These are phyloP conservation scores for Gaeumannomyces tritici DNA, from an alignment of 2,329 filamentous ascomycete species.

Conservation along the genomic window DNA sequence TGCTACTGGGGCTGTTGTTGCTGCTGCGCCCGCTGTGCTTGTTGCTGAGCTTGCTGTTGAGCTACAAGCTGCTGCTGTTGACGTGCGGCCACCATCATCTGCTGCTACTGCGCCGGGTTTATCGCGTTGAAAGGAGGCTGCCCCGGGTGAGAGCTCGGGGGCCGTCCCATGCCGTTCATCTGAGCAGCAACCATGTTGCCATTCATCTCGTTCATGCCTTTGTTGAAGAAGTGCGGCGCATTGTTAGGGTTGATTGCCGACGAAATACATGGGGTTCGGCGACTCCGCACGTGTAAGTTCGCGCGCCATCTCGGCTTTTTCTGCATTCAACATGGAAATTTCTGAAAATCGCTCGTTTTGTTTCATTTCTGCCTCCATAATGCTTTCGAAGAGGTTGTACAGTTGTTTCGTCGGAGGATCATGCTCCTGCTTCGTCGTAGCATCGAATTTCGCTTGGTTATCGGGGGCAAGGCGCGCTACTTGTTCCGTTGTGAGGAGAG, in stretches of 20 bases:
- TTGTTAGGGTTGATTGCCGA: constrained; percentile 51
- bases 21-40: constrained; percentile 14
- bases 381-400: too few relatives aligned
- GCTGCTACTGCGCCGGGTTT: constrained; percentile 49
- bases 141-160: constrained; percentile 58
- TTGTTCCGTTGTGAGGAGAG: too few relatives aligned
- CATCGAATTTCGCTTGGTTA: too few relatives aligned
- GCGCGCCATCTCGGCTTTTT: too few relatives aligned
- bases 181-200: constrained; percentile 43
- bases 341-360: too few relatives aligned
- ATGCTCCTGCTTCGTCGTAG: too few relatives aligned
- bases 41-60: constrained; percentile 18
- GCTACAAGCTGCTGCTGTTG: constrained; percentile 24
- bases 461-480: too few relatives aligned
- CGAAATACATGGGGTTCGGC: constrained; percentile 54
- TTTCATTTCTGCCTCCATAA: too few relatives aligned
- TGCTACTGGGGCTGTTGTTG: constrained; percentile 22
- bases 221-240: constrained; percentile 51
- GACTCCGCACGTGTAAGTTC: too few relatives aligned
- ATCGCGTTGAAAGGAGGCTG: constrained; percentile 47
- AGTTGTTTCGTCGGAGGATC: too few relatives aligned
- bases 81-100: constrained; percentile 48
- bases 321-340: too few relatives aligned
- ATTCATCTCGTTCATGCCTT: constrained; percentile 39
- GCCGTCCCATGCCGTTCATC: constrained; percentile 52